phyloP scores from a whole-genome alignment of 2,329 filamentous ascomycete genomes.

The Myotisia sp. region DNA sequence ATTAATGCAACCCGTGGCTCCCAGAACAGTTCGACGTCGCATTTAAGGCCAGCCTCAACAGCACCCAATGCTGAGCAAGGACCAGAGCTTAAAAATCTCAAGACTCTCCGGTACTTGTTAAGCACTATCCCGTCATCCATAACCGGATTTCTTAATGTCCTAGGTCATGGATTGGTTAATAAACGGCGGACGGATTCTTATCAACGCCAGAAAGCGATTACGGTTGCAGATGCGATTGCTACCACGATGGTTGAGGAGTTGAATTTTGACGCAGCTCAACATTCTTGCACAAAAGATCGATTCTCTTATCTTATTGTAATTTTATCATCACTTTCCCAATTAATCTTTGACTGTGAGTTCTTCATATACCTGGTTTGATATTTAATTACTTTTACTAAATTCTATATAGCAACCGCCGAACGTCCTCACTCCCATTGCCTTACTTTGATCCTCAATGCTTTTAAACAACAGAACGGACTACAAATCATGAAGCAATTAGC shows the following conservation, averaged over 20 bases:
- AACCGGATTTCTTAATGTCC: constrained; percentile 70
- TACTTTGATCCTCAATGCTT: constrained; percentile 69
- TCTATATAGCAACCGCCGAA: constrained; percentile 28
- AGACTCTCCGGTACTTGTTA: constrained; percentile 60
- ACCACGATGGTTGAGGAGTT: constrained; percentile 56
- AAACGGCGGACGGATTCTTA: constrained; percentile 57
- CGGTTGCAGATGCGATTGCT: constrained; percentile 56
- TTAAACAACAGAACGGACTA: constrained; percentile 69
- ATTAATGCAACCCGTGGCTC: constrained; percentile 16
- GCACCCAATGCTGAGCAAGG: constrained; percentile 15
- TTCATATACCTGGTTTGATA: too few relatives aligned
- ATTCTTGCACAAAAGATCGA: constrained; percentile 38
- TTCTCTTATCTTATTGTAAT: constrained; percentile 74
- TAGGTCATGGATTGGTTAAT: constrained; percentile 67
- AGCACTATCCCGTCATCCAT: constrained; percentile 65
- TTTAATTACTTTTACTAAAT: not conserved
- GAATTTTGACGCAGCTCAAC: constrained; percentile 22
- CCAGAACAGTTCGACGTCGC: not conserved
- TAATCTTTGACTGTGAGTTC: constrained; percentile 55
- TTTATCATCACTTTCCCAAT: constrained; percentile 60
- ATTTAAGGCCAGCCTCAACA: not conserved
- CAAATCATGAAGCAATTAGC: constrained; percentile 59
- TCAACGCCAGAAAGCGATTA: constrained; percentile 45
- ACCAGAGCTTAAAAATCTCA: constrained; percentile 57
- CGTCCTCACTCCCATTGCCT: constrained; percentile 39